Percentiles rank a stretch among this genome's conserved stretches.
Evolutionary conservation across 192 early-diverging fungal species (phyloP).

Genomic region (Coemansia sp.): DNA sequence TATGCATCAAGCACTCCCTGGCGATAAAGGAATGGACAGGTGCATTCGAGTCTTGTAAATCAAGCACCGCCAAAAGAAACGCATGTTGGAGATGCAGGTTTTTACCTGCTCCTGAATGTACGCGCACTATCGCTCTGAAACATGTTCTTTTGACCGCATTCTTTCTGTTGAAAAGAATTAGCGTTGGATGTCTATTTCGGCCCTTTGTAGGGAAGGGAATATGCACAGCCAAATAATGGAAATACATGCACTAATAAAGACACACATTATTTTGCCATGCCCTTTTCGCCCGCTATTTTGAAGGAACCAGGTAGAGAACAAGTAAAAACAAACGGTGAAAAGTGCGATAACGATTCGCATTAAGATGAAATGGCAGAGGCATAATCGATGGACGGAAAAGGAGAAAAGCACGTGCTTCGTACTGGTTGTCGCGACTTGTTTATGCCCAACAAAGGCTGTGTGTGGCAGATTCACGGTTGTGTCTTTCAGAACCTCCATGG

Average conservation of each 20-base stretch:
- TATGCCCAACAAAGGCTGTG: background rate
- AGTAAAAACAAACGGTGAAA: background rate
- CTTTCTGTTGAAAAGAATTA: background rate
- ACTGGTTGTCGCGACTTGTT: background rate
- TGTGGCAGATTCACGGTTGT: background rate
- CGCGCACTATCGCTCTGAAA: background rate
- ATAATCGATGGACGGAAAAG: background rate
- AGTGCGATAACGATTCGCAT: background rate
- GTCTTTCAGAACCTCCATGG: background rate
- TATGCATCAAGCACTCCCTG: background rate
- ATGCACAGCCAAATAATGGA: background rate
- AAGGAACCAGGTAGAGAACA: background rate
- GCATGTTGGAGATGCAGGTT: background rate
- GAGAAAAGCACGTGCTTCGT: background rate
- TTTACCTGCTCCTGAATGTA: background rate
- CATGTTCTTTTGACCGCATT: background rate
- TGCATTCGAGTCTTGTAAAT: slow-evolving; percentile 3
- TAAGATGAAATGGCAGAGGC: background rate
- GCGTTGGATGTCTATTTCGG: background rate
- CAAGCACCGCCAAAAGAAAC: background rate
- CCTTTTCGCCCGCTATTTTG: background rate
- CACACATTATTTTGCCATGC: slow-evolving; percentile 3
- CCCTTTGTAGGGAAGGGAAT: background rate
- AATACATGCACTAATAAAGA: slow-evolving; percentile 3
- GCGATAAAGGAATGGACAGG: background rate